phyloP scores from a whole-genome alignment of 116 monocot species.

The Iris pallida region DNA sequence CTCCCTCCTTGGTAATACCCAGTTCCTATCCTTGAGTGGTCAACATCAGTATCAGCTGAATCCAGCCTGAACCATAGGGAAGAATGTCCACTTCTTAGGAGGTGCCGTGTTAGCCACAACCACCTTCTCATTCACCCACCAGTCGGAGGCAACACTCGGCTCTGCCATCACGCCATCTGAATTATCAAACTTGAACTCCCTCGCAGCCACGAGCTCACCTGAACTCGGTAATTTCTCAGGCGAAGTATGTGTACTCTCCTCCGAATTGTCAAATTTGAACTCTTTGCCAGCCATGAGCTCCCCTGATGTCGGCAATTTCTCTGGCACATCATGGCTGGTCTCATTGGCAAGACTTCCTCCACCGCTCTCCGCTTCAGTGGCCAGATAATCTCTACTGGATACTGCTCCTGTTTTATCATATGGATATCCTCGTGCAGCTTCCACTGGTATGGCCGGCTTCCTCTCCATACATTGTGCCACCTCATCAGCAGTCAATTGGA shows the following conservation, averaged over 20 bases:
- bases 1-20: too few relatives aligned
- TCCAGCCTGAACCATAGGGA: conserved; percentile 35
- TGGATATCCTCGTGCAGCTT: neutral
- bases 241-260: conserved; percentile 7
- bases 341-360: conserved; percentile 23
- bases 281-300: conserved; percentile 38
- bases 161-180: conserved; percentile 17
- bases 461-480: conserved; percentile 37
- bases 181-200: conserved; percentile 63
- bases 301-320: conserved; percentile 25
- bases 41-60: conserved; percentile 16
- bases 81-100: conserved; percentile 37
- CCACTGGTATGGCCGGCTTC: conserved; percentile 13
- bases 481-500: conserved; percentile 63
- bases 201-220: conserved; percentile 19
- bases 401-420: neutral
- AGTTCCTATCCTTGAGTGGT: too few relatives aligned
- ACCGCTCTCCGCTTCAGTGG: conserved; percentile 4
- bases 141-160: conserved; percentile 23
- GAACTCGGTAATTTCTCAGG: conserved; percentile 37
- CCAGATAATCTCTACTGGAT: neutral
- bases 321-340: conserved; percentile 30
- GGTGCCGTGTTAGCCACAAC: conserved; percentile 10
- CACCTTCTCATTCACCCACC: conserved; percentile 42
- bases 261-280: conserved; percentile 46